Evolutionary conservation across 83 land plant genomes (phyloP), one percentile per base, ranked within the genome.

Genomic region (Larix sibirica): DNA sequence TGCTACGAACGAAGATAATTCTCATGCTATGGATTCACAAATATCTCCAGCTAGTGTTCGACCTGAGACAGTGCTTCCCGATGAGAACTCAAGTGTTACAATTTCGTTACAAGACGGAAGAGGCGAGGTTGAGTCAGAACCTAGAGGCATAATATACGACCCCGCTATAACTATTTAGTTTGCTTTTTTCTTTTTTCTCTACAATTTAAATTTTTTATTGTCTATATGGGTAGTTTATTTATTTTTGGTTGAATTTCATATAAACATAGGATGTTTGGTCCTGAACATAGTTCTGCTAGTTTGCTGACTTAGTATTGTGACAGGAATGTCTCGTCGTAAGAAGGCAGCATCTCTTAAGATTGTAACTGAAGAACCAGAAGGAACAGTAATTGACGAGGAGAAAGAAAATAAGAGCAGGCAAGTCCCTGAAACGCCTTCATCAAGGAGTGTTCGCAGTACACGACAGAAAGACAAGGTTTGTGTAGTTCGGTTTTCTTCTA

Each of bases 271-370:
- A 69, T 36, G 33, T 36, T 33, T 69, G 14, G 74, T 9, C 16
- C 3, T 42, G 56, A 73, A 23, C 14, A 73, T 54, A 73, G 7
- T 40, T 3, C 26, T n/a, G 61, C 60, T 28, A 77, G 28, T 58
- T 13, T 56, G 17, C 18, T 58, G 17, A 26, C 62, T 56, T 20
- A 7, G n/a, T 50, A 21, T 44, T 77, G 80, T 77, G 77, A 20
- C 54, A 77, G 80, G 80, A 56, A 47, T 24, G 50, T 31, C 80
- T 56, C 60, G 62, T 3, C 80, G 80, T 77, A 77, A 77, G 80
- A 77, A 56, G 62, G 14, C 80, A 77, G 18, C 56, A 26, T 31
- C 44, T 6, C 6, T 77, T 4, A 77, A 58, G 31, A 8, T 77
- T 23, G 60, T 7, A 18, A 59, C 20, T 26, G 80, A 58, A 77